These are phyloP conservation scores for Blastobotrys apis DNA, from an alignment of 1,139 yeast genomes.

Conservation along the genomic window DNA sequence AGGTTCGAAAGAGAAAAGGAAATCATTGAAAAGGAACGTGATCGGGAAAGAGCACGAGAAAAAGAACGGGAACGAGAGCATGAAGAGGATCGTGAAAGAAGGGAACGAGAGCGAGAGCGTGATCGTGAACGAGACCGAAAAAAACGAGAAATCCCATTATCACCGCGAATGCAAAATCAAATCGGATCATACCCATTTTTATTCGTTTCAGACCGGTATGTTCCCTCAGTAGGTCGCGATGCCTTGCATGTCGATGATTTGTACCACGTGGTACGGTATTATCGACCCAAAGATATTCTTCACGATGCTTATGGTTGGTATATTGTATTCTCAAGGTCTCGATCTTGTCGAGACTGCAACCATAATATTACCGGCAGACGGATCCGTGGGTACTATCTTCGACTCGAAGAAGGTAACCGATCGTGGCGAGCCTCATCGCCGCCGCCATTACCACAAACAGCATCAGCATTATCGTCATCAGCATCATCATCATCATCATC, in stretches of 20 bases:
- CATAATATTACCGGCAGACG: not conserved
- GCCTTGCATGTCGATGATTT: not conserved
- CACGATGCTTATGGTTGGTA: conserved; percentile 9
- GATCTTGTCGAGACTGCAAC: not conserved
- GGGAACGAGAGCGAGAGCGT: not conserved
- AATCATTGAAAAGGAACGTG: conserved; percentile 5
- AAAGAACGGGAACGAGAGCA: conserved; percentile 1
- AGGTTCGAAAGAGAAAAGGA: not conserved
- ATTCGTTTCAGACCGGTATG: not conserved
- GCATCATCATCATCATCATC: no score
- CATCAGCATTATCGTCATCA: no score
- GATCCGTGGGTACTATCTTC: not conserved
- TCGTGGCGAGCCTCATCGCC: not conserved
- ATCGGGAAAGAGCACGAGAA: conserved; percentile 11
- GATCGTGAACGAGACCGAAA: not conserved
- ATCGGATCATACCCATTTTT: conserved; percentile 1
- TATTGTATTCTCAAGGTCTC: not conserved
- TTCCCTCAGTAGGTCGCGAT: conserved; percentile 4
- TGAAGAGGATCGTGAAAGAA: not conserved
- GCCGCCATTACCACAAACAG: no score
- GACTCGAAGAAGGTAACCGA: conserved; percentile 2
- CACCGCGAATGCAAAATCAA: not conserved
- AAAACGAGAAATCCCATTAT: not conserved
- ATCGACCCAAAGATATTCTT: not conserved
- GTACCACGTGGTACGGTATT: not conserved